Evolutionary conservation across 129 eudicot species (phyloP).

Genomic region (Centaurea solstitialis): DNA sequence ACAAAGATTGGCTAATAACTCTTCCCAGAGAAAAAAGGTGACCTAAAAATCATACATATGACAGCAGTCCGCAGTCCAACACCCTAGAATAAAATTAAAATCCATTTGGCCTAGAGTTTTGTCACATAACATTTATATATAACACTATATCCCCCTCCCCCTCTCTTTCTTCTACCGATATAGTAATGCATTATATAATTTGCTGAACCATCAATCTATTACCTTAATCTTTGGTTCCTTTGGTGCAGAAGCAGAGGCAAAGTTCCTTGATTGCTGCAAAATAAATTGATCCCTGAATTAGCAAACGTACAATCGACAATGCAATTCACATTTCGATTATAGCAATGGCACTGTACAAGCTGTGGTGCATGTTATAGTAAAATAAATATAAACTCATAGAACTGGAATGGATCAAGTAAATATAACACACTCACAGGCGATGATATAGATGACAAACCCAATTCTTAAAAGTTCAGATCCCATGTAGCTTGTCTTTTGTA

Average conservation of each 20-base stretch:
- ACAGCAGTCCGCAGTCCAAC: neutral
- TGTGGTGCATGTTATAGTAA: neutral
- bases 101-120: neutral
- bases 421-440: neutral
- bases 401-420: neutral
- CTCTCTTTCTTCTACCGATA: slow-evolving; percentile 5
- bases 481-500: neutral
- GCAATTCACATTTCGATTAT: neutral
- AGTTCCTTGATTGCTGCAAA: slow-evolving; percentile 50
- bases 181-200: neutral
- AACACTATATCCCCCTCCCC: neutral
- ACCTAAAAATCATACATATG: neutral
- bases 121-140: neutral
- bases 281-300: neutral
- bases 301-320: neutral
- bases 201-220: neutral
- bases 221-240: slow-evolving; percentile 59
- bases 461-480: neutral
- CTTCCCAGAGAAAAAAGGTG: neutral
- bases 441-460: neutral
- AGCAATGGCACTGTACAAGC: neutral
- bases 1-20: neutral
- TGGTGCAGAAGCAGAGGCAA: slow-evolving; percentile 45
- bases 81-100: neutral
- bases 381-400: neutral